These are phyloP conservation scores for Malassezia globosa DNA, from an alignment of 1,284 basidiomycete species.

Conservation along the genomic window DNA sequence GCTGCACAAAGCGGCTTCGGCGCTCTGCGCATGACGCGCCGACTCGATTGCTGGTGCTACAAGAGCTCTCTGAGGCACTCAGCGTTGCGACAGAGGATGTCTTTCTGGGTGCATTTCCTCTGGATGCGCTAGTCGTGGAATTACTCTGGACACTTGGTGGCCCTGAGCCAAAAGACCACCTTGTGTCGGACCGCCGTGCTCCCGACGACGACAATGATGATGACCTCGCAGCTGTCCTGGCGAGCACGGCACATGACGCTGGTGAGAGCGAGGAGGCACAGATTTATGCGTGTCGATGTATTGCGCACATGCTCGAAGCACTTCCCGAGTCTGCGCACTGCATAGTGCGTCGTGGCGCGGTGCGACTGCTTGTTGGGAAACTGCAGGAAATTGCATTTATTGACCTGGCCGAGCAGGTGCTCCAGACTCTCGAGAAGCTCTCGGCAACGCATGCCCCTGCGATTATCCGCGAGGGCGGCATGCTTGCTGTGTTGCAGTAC, in stretches of 20 bases:
- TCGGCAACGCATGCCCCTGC: conserved; percentile 33
- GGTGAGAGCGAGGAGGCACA: conserved; percentile 36
- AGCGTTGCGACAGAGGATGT: conserved; percentile 97
- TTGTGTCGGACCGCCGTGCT: conserved; percentile 9
- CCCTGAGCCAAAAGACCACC: conserved; percentile 43
- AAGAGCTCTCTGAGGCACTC: conserved; percentile 86
- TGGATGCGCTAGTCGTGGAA: conserved; percentile 82
- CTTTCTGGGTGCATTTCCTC: conserved; percentile 82
- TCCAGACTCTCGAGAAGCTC: conserved; percentile 45
- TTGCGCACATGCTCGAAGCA: conserved; percentile 46
- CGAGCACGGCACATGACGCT: conserved; percentile 21
- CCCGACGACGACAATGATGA: conserved; percentile 24
- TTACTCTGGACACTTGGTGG: conserved; percentile 84
- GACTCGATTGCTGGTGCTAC: conserved; percentile 67
- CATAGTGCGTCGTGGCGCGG: conserved; percentile 35
- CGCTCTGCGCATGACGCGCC: conserved; percentile 51
- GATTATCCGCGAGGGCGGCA: conserved; percentile 42
- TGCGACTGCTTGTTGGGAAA: conserved; percentile 39
- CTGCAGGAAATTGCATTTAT: conserved; percentile 45
- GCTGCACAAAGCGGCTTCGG: conserved; percentile 31
- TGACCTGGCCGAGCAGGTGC: conserved; percentile 46
- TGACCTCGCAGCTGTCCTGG: conserved; percentile 24
- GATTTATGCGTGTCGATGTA: conserved; percentile 44
- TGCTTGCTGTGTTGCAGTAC: conserved; percentile 42
- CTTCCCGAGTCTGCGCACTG: conserved; percentile 42